phyloP scores from a whole-genome alignment of 345 rosid species.

The Eucalyptus cloeziana region DNA sequence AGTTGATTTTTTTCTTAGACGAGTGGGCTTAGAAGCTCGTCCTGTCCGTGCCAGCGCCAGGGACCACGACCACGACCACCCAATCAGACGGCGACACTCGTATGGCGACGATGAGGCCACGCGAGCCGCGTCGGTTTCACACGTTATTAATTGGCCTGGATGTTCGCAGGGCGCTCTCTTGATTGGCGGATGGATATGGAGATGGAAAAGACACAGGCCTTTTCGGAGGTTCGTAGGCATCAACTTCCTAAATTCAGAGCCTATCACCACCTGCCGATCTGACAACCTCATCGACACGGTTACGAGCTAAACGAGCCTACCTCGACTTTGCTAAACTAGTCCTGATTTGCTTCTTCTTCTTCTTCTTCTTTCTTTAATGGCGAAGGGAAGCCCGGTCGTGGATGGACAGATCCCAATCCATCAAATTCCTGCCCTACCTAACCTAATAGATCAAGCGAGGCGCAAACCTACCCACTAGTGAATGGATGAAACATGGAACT shows the following conservation, averaged over 20 bases:
- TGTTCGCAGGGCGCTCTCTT: background rate
- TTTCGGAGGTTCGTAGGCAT: background rate
- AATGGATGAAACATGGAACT: background rate
- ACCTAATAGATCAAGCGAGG: background rate
- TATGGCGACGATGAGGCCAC: background rate
- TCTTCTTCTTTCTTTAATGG: background rate
- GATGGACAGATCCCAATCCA: background rate
- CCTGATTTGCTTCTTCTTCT: background rate
- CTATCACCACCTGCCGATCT: background rate
- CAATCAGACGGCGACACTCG: background rate
- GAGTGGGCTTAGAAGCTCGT: background rate
- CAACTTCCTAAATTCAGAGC: background rate
- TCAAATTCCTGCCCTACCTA: background rate
- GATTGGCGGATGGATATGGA: background rate
- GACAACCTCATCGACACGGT: background rate
- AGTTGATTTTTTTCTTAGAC: background rate
- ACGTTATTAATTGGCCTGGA: background rate
- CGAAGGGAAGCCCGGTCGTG: background rate
- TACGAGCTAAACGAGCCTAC: background rate
- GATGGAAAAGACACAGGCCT: background rate
- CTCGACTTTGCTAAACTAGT: background rate
- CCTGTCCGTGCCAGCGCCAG: rapidly evolving
- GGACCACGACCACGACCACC: background rate
- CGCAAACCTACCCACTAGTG: background rate
- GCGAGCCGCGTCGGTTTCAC: background rate